Percentiles rank a stretch among this genome's conserved stretches.
Evolutionary conservation across 2,329 filamentous ascomycete genomes (phyloP).

Genomic region (Aspergillus sp.): DNA sequence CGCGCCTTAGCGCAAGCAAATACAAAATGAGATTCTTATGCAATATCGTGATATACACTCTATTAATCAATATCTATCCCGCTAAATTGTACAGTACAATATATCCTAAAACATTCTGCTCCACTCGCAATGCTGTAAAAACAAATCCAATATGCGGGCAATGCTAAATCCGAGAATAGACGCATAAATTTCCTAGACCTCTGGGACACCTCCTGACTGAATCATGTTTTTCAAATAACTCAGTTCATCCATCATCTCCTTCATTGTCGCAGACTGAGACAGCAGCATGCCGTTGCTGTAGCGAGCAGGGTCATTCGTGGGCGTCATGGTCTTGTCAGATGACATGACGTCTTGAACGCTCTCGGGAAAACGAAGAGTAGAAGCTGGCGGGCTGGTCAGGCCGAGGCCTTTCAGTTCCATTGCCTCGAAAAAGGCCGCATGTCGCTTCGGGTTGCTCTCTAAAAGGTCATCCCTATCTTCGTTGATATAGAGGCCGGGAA

Average conservation of each 20-base stretch:
- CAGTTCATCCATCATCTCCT: constrained; percentile 56
- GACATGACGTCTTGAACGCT: constrained; percentile 6
- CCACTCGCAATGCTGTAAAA: constrained; percentile 6
- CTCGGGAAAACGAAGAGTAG: constrained; percentile 29
- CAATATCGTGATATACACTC: background rate
- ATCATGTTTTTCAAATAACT: constrained; percentile 57
- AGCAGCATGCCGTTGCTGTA: constrained; percentile 4
- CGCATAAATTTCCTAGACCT: constrained; percentile 9
- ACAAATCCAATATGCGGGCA: constrained; percentile 20
- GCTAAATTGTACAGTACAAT: background rate
- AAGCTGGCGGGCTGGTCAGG: constrained; percentile 31
- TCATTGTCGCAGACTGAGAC: constrained; percentile 36
- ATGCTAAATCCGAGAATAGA: constrained; percentile 2
- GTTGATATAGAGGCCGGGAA: constrained; percentile 39
- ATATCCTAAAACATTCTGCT: constrained; percentile 2
- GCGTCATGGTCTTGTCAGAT: background rate
- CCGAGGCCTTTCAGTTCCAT: constrained; percentile 37
- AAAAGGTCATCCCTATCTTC: constrained; percentile 35
- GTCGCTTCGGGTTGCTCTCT: constrained; percentile 43
- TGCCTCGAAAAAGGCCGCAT: constrained; percentile 41
- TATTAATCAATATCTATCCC: constrained; percentile 2
- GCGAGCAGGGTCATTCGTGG: constrained; percentile 7
- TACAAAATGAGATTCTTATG: background rate
- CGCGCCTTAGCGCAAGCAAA: too few species aligned
- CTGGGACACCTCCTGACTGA: constrained; percentile 34